A percentile compares a stretch with the other conserved stretches of the same genome.
Conservation (phyloP, 2,329 filamentous ascomycete species). For the Stachybotrys elegans region DNA sequence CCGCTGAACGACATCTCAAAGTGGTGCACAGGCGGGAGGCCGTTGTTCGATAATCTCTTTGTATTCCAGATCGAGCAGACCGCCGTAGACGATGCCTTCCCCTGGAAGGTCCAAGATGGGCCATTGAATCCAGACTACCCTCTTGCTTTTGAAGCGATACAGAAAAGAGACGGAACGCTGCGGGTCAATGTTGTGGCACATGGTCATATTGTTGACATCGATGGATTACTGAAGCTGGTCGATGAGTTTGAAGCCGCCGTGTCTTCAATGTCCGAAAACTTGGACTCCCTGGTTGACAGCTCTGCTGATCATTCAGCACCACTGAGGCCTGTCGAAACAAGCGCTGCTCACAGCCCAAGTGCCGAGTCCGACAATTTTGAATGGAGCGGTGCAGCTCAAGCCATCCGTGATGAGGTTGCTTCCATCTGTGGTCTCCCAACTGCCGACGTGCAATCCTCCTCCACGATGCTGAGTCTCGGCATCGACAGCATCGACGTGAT, state of each 20-base stretch:
- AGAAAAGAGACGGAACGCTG: constrained; percentile 42
- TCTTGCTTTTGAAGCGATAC: constrained; percentile 68
- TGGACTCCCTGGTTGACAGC: constrained; percentile 8
- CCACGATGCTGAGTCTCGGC: constrained; percentile 74
- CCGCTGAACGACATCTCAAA: constrained; percentile 75
- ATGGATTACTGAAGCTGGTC: constrained; percentile 24
- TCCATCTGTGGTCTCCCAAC: constrained; percentile 49
- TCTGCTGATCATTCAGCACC: not conserved
- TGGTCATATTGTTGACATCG: constrained; percentile 26
- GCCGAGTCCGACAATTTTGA: constrained; percentile 32
- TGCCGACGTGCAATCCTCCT: constrained; percentile 47
- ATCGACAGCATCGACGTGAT: constrained; percentile 91
- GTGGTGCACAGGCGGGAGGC: constrained; percentile 59
- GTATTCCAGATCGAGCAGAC: constrained; percentile 62
- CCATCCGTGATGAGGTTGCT: constrained; percentile 59
- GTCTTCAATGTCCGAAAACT: constrained; percentile 6
- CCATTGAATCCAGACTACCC: constrained; percentile 61
- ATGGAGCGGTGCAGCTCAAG: constrained; percentile 52
- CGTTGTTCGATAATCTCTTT: constrained; percentile 76
- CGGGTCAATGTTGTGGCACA: constrained; percentile 57
- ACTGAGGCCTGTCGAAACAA: no score
- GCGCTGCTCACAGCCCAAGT: no score
- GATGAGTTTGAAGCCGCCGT: constrained; percentile 28
- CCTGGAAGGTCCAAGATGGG: constrained; percentile 53
- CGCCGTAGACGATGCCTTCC: constrained; percentile 16